A percentile compares a stretch with the other conserved stretches of the same genome.
Conservation (phyloP, 352 stramenopile genomes). For the Phytopythium sindhum region DNA sequence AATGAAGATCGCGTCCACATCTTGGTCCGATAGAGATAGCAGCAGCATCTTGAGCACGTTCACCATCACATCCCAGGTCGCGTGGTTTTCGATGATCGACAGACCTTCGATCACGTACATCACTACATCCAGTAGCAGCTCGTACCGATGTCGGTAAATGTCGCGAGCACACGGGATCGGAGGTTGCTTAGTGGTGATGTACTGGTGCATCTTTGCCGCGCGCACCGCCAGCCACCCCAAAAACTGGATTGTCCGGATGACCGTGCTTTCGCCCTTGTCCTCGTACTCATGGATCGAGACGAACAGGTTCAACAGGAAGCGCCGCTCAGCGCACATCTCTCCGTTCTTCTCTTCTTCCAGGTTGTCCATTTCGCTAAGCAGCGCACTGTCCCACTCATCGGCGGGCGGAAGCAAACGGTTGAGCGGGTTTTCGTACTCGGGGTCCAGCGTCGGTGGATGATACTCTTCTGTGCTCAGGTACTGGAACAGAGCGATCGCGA, state of each 20-base stretch:
- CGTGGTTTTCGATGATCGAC: slow-evolving; percentile 88
- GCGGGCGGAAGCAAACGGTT: slow-evolving; percentile 44
- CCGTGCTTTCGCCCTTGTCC: slow-evolving; percentile 84
- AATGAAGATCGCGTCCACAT: slow-evolving; percentile 63
- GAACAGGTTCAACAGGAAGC: slow-evolving; percentile 82
- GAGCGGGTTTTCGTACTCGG: slow-evolving; percentile 47
- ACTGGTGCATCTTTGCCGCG: slow-evolving; percentile 61
- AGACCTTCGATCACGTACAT: slow-evolving; percentile 82
- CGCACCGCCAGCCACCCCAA: slow-evolving; percentile 72
- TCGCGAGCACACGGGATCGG: slow-evolving; percentile 15
- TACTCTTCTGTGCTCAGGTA: slow-evolving; percentile 75
- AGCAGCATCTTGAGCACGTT: slow-evolving; percentile 78
- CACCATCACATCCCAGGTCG: slow-evolving; percentile 88
- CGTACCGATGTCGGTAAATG: slow-evolving; percentile 48
- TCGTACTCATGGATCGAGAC: slow-evolving; percentile 84
- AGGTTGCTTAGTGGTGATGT: slow-evolving; percentile 30
- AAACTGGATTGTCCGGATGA: slow-evolving; percentile 83
- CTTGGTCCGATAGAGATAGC: slow-evolving; percentile 46
- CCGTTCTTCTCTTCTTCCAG: slow-evolving; percentile 62
- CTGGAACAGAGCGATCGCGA: slow-evolving; percentile 65
- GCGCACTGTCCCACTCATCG: slow-evolving; percentile 44
- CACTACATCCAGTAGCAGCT: slow-evolving; percentile 69
- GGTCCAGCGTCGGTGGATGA: slow-evolving; percentile 47
- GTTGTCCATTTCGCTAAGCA: slow-evolving; percentile 52
- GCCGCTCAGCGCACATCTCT: slow-evolving; percentile 75